Evolutionary conservation across 192 early-diverging fungal genomes (phyloP), one percentile per base, ranked within the genome.

Genomic region (Podila minutissima): DNA sequence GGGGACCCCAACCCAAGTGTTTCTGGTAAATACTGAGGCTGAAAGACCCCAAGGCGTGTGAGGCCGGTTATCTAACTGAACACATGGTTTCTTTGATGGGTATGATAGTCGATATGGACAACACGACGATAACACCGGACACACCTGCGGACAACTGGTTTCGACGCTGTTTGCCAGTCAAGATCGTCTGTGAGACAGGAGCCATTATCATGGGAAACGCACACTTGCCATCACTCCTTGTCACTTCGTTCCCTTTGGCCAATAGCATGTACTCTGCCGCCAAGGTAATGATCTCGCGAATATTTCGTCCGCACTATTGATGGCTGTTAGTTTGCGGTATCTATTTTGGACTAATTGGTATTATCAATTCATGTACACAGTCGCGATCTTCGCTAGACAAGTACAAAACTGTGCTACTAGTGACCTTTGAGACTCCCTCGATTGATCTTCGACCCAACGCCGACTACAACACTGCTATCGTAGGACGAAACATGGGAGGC

Each of bases 181-280:
- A 93, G 58, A 83, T 94, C 49, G 88, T 86, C 7, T 88, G 88
- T 51, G 84, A 84, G 13, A 88, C 83, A 10, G 93, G 94, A 5
- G 88, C 92, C 4, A 83, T 95, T 38, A 89, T 93, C 17, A 75
- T 94, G 61, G 94, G 94, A 12, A 92, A 93, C 67, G 82, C 86
- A 12, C 89, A 93, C 69, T 70, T 94, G 11, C 86, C 85, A 8
- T 87, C 91, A 4, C 84, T 94, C 32, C 41, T 93, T 0, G 87
- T 93, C 4, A 64, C 86, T 3, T 82, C 90, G 10, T 94, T 89
- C 64, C 81, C 88, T 38, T 86, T 86, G 28, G 83, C 89, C 1
- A 78, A 74, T 57, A 90, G 94, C 5, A 87, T 83, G 62, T 92
- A 92, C 50, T 84, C 78, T 26, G 85, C 86, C 5, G 71, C 72